Percentiles rank a stretch among this genome's conserved stretches.
phyloP scores from a whole-genome alignment of 2,329 filamentous ascomycete species.

The Penicillium sp. region DNA sequence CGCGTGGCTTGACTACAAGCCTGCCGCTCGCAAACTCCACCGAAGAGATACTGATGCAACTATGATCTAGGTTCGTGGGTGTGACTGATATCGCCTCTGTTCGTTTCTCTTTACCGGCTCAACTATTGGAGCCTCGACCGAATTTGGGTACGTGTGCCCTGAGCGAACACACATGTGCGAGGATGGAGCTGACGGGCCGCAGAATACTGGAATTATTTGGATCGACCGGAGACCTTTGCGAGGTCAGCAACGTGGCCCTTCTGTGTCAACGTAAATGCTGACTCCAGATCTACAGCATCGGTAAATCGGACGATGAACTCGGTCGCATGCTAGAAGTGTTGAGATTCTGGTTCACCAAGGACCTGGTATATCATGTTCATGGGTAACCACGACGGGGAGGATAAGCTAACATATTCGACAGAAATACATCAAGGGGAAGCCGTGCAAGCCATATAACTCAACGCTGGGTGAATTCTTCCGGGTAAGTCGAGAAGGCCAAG shows the following conservation, averaged over 20 bases:
- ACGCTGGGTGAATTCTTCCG: slow-evolving; percentile 96
- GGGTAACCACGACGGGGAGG: neutral
- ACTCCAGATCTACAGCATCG: slow-evolving; percentile 56
- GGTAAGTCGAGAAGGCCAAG: slow-evolving; percentile 50
- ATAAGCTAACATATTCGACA: slow-evolving; percentile 32
- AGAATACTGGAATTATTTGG: slow-evolving; percentile 99
- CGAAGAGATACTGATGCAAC: slow-evolving; percentile 8
- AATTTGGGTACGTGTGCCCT: slow-evolving; percentile 64
- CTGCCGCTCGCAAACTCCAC: neutral
- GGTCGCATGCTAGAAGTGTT: slow-evolving; percentile 94
- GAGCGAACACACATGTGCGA: neutral
- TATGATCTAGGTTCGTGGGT: slow-evolving; percentile 74
- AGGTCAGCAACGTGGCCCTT: slow-evolving; percentile 46
- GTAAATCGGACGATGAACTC: slow-evolving; percentile 84
- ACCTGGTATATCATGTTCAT: slow-evolving; percentile 57
- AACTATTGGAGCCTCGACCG: slow-evolving; percentile 91
- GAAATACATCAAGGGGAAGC: slow-evolving; percentile 98
- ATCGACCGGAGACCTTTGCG: slow-evolving; percentile 86
- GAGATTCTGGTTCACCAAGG: slow-evolving; percentile 98
- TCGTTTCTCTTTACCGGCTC: slow-evolving; percentile 91
- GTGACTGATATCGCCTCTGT: slow-evolving; percentile 94
- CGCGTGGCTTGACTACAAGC: neutral
- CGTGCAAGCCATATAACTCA: slow-evolving; percentile 98
- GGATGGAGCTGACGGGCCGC: slow-evolving; percentile 17
- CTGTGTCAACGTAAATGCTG: slow-evolving; percentile 31